Evolutionary conservation across 225 moss, liverwort and hornwort species (phyloP), one percentile per base, ranked within the genome.

Genomic region (Polytrichum formosum): DNA sequence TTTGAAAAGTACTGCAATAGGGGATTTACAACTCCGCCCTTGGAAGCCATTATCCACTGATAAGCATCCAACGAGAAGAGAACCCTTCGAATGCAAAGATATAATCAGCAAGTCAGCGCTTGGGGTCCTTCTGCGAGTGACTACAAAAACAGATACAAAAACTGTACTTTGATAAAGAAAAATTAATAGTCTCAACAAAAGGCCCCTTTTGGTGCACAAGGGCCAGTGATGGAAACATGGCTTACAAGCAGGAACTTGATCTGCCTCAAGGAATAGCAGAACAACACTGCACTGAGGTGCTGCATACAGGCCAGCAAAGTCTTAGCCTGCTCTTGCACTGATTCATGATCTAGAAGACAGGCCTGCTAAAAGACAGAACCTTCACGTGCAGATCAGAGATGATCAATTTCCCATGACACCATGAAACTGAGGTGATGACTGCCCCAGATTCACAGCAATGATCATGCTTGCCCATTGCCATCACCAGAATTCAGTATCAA

Each of bases 401-500:
- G 75, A 73, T 55, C 37, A 73, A 75, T 75, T 58, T 74, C 74
- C 74, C 65, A 76, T 70, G 25, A 60, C 64, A 69, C 58, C 67
- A 25, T 73, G 64, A 68, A 75, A 73, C 59, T 79, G 77, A 64
- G 56, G 77, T 26, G 77, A 77, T 35, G 20, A 70, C 30, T 70
- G 68, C 75, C 72, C 72, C 67, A 78, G 73, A 77, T 74, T 56
- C 76, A 68, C 71, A 61, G 70, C 75, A 68, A 70, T 58, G 46
- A 46, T 77, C 72, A 75, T 75, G 77, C 79, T 21, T 59, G 70
- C 59, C 29, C 13, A 23, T 75, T 74, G 77, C 80, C 73, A 78
- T 80, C 75, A 73, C 72, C 67, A 78, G 73, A 77, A 77, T 53
- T 74, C 72, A 64, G 68, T 73, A 81, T 73, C 76, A 61, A 76